Conservation (phyloP, 225 moss, liverwort and hornwort species). For the Bryoerythrophyllum caledonicum region DNA sequence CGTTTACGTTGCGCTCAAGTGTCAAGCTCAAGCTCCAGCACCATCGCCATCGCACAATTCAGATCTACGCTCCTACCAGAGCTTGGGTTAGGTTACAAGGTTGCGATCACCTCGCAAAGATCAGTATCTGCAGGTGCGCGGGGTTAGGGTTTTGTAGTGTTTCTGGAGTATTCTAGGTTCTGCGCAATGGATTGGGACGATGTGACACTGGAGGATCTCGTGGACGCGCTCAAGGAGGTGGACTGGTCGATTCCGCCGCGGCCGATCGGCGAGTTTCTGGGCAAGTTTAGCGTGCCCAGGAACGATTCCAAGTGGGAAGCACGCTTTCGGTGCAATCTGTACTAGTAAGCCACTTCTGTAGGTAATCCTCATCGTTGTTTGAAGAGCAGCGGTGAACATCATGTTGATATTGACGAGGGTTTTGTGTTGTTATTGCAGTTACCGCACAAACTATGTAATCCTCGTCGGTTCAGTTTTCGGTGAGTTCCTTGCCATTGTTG, state of each 20-base stretch:
- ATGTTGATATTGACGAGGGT: constrained; percentile 13
- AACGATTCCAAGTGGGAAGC: constrained; percentile 36
- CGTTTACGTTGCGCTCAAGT: background rate
- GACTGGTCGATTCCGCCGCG: constrained; percentile 46
- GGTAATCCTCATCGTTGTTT: background rate
- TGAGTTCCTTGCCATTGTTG: constrained; percentile 20
- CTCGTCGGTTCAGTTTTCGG: constrained; percentile 44
- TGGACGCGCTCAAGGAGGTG: constrained; percentile 56
- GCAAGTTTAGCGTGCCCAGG: constrained; percentile 29
- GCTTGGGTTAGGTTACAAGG: background rate
- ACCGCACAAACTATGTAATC: constrained; percentile 58
- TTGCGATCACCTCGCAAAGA: background rate
- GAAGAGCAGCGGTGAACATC: background rate
- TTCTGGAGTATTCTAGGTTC: background rate
- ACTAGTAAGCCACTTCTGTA: constrained; percentile 17
- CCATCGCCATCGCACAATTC: background rate
- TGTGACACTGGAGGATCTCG: constrained; percentile 60
- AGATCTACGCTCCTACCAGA: background rate
- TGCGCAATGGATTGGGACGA: constrained; percentile 50
- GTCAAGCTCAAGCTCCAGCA: background rate
- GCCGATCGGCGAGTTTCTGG: constrained; percentile 35
- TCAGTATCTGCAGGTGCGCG: background rate
- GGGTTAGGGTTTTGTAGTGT: background rate
- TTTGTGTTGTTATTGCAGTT: constrained; percentile 37
- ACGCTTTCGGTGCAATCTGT: constrained; percentile 42